Evolutionary conservation across 1,139 yeast genomes (phyloP).

Genomic region (Nadsonia starkeyi-henricii): DNA sequence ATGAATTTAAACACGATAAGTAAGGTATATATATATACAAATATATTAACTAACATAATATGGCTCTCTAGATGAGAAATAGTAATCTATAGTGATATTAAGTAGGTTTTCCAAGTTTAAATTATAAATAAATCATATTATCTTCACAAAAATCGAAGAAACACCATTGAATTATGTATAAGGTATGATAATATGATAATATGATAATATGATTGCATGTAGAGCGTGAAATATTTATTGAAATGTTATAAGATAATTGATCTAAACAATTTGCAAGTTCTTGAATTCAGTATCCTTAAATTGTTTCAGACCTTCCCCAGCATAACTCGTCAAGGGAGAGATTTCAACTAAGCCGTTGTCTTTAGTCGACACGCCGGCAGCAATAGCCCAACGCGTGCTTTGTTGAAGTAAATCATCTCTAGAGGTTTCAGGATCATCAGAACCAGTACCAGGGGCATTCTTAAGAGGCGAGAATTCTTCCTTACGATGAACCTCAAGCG

Average conservation of each 20-base stretch:
- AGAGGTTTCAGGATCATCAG: conserved; percentile 80
- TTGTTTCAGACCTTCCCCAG: conserved; percentile 67
- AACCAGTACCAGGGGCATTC: conserved; percentile 69
- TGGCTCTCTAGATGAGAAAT: too few relatives aligned
- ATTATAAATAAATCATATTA: too few relatives aligned
- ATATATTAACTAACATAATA: too few relatives aligned
- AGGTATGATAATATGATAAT: too few relatives aligned
- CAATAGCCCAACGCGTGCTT: conserved; percentile 62
- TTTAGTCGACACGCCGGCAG: conserved; percentile 46
- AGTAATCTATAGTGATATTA: too few relatives aligned
- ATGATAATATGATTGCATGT: too few relatives aligned
- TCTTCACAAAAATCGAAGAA: too few relatives aligned
- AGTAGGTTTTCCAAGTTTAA: too few relatives aligned
- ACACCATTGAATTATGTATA: too few relatives aligned
- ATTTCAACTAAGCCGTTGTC: conserved; percentile 58
- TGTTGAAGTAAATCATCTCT: conserved; percentile 49
- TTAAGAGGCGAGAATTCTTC: conserved; percentile 91
- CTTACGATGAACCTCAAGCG: conserved; percentile 75
- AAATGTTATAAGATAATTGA: too few relatives aligned
- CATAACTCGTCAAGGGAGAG: conserved; percentile 56
- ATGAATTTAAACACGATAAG: background rate
- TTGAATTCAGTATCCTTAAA: conserved; percentile 31
- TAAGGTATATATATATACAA: background rate
- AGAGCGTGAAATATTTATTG: too few relatives aligned
- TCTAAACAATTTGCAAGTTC: background rate